Base-by-base conservation (phyloP, 768 basidiomycete genomes). In the Kwoniella shandongensis region DNA sequence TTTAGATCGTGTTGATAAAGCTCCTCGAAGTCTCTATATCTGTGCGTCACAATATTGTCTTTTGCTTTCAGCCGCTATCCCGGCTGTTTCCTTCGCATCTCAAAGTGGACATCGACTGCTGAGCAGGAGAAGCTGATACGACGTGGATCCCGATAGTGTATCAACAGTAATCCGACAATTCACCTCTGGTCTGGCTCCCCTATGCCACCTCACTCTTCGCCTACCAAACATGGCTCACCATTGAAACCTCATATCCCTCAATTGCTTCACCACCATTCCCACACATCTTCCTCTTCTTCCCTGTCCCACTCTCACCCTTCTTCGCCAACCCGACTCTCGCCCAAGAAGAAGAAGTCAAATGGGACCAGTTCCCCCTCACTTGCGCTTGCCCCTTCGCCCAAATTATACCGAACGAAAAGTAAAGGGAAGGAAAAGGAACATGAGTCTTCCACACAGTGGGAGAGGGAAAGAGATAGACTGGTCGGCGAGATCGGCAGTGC, bases 401-500 rank as follows among this genome's bases (percentile, higher is more conserved):
- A 46, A 35, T 32, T 63, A 20, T 5, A 20, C 18, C 29, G 61
- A 23, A 50, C 54, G 40, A 44, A 44, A 41, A 49, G 46, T 11
- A 52, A 54, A 44, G 50, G 55, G 10, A 61, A 57, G 44, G 56
- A 30, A 4, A 54, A 41, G 41, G 63, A 53, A 41, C 40, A 44
- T 20, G 61, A 51, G 29, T 26, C 18, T 12, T 32, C 51, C 7
- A 20, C 47, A 44, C 51, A 54, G 10, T 36, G 53, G n/a, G 50
- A 47, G 30, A 42, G 44, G n/a, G 57, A 54, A 22, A 46, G 40
- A 32, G 45, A 44, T 10, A 38, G 36, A 25, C 29, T 50, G 29
- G 30, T 57, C 3, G 17, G 61, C 22, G 67, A 72, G 44, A 49
- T 65, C 11, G 70, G 67, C n/a, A 62, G 59, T 17, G 71, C 71